Conservation (phyloP, 164 flowering plant species). For the Platanus orientalis region DNA sequence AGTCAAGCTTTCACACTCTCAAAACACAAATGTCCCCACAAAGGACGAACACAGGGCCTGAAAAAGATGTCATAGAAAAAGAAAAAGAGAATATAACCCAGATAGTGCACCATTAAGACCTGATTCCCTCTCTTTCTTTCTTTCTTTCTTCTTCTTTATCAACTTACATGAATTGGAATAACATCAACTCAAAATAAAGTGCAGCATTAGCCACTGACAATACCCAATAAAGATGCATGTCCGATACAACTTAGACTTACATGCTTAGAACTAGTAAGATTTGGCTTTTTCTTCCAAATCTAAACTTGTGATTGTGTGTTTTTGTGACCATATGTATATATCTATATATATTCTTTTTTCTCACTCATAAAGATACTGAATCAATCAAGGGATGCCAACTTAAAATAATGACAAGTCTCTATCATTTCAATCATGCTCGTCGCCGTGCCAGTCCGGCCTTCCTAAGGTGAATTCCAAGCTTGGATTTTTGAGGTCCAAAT, state of each 20-base stretch:
- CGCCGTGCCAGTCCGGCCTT: conserved; percentile 57
- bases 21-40: not conserved
- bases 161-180: not conserved
- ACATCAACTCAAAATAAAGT: conserved; percentile 5
- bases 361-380: conserved; percentile 2
- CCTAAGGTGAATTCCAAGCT: conserved; percentile 82
- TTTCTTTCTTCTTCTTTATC: not conserved
- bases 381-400: conserved; percentile 8
- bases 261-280: not conserved
- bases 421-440: conserved; percentile 30
- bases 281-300: not conserved
- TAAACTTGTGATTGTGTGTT: not conserved
- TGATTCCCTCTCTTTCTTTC: conserved; percentile 7
- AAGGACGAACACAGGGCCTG: not conserved
- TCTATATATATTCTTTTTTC: not conserved
- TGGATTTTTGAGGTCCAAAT: conserved; percentile 39
- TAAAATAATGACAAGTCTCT: not conserved
- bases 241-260: not conserved
- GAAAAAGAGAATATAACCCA: not conserved
- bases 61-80: not conserved
- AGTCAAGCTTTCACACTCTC: conserved; percentile 7
- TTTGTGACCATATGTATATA: not conserved
- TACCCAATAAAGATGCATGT: not conserved
- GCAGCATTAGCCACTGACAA: not conserved
- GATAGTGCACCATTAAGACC: conserved; percentile 6